Evolutionary conservation across 306 rosid species (phyloP).

Genomic region (Vigna nakashimae): DNA sequence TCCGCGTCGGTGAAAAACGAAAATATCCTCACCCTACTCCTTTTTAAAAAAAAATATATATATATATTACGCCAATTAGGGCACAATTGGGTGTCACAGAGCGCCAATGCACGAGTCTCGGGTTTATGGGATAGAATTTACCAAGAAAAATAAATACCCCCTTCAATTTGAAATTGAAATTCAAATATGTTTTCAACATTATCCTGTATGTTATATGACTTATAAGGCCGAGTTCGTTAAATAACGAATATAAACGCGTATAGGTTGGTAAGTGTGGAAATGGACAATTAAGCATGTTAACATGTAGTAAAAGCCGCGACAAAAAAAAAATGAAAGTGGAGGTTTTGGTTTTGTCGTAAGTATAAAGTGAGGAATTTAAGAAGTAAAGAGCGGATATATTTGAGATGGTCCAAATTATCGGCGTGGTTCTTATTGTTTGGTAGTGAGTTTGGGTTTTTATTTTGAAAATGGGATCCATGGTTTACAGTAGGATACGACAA

Average conservation of each 20-base stretch:
- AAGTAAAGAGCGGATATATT: not conserved
- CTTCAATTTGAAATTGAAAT: not conserved
- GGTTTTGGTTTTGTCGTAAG: too few species aligned
- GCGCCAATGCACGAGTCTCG: too few species aligned
- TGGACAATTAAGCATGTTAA: too few species aligned
- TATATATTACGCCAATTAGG: conserved; percentile 7
- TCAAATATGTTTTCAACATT: not conserved
- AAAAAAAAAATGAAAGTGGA: too few species aligned
- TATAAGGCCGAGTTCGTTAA: not conserved
- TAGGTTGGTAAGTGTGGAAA: too few species aligned
- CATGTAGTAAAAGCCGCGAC: too few species aligned
- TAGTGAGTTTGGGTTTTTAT: conserved; percentile 8
- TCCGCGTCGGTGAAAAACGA: conserved; percentile 34
- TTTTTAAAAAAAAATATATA: too few species aligned
- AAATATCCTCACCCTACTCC: not conserved
- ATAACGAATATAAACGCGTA: conserved; percentile 4
- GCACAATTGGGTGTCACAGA: not conserved
- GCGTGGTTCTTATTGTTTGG: not conserved
- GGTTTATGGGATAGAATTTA: too few species aligned
- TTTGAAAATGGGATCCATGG: not conserved
- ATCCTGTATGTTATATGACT: not conserved
- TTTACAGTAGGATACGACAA: conserved; percentile 39
- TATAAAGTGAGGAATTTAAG: too few species aligned
- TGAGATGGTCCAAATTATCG: conserved; percentile 24
- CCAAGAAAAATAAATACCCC: too few species aligned